Base-by-base conservation (phyloP, 2,329 filamentous ascomycete species). In the Alternaria sp. region DNA sequence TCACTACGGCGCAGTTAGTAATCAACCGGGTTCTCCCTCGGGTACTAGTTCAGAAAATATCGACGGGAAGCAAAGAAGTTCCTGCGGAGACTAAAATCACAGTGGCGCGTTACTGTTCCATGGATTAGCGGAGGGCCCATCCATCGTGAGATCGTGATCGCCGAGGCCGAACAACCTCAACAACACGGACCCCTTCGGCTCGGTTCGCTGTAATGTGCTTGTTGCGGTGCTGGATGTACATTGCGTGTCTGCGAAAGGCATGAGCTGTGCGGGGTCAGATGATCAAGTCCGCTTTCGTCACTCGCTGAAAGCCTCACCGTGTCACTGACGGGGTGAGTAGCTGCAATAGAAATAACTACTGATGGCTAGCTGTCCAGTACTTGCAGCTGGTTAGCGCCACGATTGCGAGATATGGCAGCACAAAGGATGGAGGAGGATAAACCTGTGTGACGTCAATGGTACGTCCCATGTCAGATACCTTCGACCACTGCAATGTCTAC, bases 401-500 rank as follows among this genome's bases (percentile, higher is more conserved):
- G 39, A 21, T 50, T 46, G 40, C 36, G 50, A 45, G 34, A 58
- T 31, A 54, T 31, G 48, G 31, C 33, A 28, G 29, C 29, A n/a
- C 33, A 24, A 21, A 37, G 31, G 9, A n/a, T 28, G 33, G 33
- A 50, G 34, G 39, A 33, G 21, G 21, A 24, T 48, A 26, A 28
- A 4, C 33, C 23, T 17, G 26, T 39, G 28, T 61, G 59, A 61
- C 59, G 59, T 61, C 59, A 61, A 34, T 23, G 29, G 34, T 44
- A 51, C 48, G 42, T 40, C 45, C 24, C 31, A 45, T 48, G 33
- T 44, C 37, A 51, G 34, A 21, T 33, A 51, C 44, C n/a, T 31
- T 40, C 33, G 11, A 46, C 28, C 46, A 51, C 37, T 21, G 42
- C 21, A 37, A 34, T 36, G 28, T 55, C n/a, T 34, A 21, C 44